These are phyloP conservation scores for Colletotrichum abscissum DNA, from an alignment of 2,329 filamentous ascomycete species.

Conservation along the genomic window DNA sequence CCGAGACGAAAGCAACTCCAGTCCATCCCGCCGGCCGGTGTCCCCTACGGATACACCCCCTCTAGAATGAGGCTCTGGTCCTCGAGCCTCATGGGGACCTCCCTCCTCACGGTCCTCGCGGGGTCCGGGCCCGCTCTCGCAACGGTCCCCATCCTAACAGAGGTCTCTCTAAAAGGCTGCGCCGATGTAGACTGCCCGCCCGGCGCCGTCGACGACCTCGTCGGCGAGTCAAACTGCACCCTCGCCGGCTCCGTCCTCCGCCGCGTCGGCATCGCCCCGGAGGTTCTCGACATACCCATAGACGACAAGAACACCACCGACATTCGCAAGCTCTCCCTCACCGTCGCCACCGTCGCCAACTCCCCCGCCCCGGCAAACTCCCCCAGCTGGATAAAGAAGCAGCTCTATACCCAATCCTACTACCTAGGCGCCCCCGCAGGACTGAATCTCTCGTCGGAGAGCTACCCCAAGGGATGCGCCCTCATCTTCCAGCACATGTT, in stretches of 20 bases:
- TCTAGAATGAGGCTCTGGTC: slow-evolving; percentile 21
- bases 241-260: slow-evolving; percentile 33
- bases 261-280: slow-evolving; percentile 33
- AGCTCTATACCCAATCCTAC: slow-evolving; percentile 33
- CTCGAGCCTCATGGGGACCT: slow-evolving; percentile 29
- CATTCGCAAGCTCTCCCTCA: slow-evolving; percentile 32
- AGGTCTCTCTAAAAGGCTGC: slow-evolving; percentile 28
- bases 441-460: slow-evolving; percentile 8
- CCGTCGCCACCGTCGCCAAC: slow-evolving; percentile 19
- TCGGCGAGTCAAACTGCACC: slow-evolving; percentile 34
- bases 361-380: neutral
- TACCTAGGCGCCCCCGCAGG: slow-evolving; percentile 31
- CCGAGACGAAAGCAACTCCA: neutral
- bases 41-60: neutral
- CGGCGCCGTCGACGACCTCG: slow-evolving; percentile 24
- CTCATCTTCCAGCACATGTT: slow-evolving; percentile 35
- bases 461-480: slow-evolving; percentile 32
- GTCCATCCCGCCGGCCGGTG: neutral
- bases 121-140: slow-evolving; percentile 30
- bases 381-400: slow-evolving; percentile 29
- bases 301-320: slow-evolving; percentile 29
- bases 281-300: slow-evolving; percentile 33
- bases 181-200: slow-evolving; percentile 29
- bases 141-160: slow-evolving; percentile 35
- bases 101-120: slow-evolving; percentile 33